phyloP scores from a whole-genome alignment of 2,329 filamentous ascomycete genomes.

The Monosporascus sp. region DNA sequence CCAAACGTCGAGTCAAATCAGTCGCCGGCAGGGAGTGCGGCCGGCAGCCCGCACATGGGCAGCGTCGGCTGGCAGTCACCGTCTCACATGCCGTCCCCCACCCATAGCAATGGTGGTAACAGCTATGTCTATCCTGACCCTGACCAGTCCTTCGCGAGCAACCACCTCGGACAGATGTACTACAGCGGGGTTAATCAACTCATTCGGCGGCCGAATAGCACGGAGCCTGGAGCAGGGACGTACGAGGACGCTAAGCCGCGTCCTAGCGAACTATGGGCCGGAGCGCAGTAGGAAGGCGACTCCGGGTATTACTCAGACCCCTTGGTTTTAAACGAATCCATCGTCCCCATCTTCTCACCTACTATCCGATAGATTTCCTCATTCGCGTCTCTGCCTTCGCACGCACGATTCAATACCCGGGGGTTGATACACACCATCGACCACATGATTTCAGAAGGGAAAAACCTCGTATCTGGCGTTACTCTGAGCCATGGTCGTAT shows the following conservation, averaged over 20 bases:
- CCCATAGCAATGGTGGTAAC: conserved; percentile 56
- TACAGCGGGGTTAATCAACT: conserved; percentile 56
- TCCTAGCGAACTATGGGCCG: conserved; percentile 28
- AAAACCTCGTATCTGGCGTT: conserved; percentile 12
- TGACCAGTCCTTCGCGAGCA: conserved; percentile 57
- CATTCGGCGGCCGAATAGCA: conserved; percentile 69
- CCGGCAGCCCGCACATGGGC: conserved; percentile 79
- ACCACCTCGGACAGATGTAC: conserved; percentile 63
- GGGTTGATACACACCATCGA: conserved; percentile 14
- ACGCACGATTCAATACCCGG: conserved; percentile 20
- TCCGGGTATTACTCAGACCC: background rate
- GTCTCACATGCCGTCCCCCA: conserved; percentile 65
- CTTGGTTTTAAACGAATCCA: background rate
- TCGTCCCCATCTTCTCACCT: background rate
- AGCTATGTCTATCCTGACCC: conserved; percentile 79
- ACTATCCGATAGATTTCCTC: conserved; percentile 15
- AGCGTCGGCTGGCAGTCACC: conserved; percentile 84
- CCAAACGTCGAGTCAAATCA: conserved; percentile 76
- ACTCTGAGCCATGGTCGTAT: background rate
- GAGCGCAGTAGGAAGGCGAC: conserved; percentile 34
- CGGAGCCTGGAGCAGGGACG: conserved; percentile 56
- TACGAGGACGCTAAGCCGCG: conserved; percentile 57
- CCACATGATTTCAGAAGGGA: conserved; percentile 8
- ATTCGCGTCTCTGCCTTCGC: conserved; percentile 16
- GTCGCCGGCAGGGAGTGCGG: conserved; percentile 61